phyloP scores from a whole-genome alignment of 331 rosid species.

The Saraca asoca region DNA sequence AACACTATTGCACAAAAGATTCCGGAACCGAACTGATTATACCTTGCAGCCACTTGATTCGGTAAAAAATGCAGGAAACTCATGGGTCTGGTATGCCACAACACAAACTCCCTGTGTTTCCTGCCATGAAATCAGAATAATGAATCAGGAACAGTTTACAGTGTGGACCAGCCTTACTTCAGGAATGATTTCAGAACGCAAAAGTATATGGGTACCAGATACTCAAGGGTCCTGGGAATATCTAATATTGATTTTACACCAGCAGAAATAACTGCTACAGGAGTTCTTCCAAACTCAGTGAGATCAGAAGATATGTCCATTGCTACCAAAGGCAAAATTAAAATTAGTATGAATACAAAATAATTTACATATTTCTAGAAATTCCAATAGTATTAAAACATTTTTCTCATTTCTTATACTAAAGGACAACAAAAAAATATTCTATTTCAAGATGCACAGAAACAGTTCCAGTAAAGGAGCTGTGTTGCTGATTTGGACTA shows the following conservation, averaged over 20 bases:
- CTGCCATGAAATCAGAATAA: constrained; percentile 43
- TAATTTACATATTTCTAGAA: constrained; percentile 16
- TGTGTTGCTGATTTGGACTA: background rate
- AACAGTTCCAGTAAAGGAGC: constrained; percentile 15
- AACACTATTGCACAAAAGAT: background rate
- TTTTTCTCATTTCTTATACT: constrained; percentile 13
- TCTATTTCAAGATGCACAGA: constrained; percentile 14
- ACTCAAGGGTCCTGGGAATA: constrained; percentile 86
- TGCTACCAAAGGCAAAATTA: constrained; percentile 51
- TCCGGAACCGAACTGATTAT: constrained; percentile 7
- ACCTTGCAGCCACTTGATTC: constrained; percentile 95
- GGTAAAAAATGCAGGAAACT: constrained; percentile 90
- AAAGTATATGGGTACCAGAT: constrained; percentile 56
- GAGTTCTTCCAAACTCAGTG: constrained; percentile 92
- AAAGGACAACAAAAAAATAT: constrained; percentile 4
- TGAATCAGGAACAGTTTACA: background rate
- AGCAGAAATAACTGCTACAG: constrained; percentile 87
- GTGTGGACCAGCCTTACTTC: constrained; percentile 10
- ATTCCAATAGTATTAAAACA: background rate
- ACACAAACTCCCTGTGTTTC: constrained; percentile 94
- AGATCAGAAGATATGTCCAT: constrained; percentile 95
- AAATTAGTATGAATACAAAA: constrained; percentile 19
- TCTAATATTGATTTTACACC: constrained; percentile 94
- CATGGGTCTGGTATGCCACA: constrained; percentile 77
- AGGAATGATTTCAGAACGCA: constrained; percentile 27